A percentile compares a stretch with the other conserved stretches of the same genome.
phyloP scores from a whole-genome alignment of 140 eudicot genomes.

The Cichorium intybus region DNA sequence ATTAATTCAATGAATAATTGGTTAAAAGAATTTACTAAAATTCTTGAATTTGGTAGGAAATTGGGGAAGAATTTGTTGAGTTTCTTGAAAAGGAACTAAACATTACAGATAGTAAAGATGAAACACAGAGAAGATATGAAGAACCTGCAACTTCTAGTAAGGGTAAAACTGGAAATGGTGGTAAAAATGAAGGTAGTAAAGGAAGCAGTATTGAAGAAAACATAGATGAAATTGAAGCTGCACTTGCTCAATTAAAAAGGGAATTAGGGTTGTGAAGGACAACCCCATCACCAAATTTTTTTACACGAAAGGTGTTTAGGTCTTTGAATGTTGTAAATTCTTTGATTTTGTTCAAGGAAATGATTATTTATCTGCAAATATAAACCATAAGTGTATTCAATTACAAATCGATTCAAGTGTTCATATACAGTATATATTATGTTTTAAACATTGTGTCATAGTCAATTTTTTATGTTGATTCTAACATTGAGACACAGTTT shows the following conservation, averaged over 20 bases:
- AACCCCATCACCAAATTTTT: neutral
- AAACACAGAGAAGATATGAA: slow-evolving; percentile 24
- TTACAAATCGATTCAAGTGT: neutral
- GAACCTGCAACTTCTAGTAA: slow-evolving; percentile 33
- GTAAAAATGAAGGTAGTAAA: slow-evolving; percentile 26
- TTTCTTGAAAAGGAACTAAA: slow-evolving; percentile 91
- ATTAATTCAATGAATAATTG: neutral
- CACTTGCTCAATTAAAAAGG: slow-evolving; percentile 80
- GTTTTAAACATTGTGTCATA: too few species aligned
- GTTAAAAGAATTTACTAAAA: slow-evolving; percentile 1
- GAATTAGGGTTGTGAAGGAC: slow-evolving; percentile 69
- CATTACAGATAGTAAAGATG: slow-evolving; percentile 52
- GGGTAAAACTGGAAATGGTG: slow-evolving; percentile 22
- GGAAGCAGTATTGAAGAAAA: slow-evolving; percentile 62
- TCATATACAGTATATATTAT: too few species aligned
- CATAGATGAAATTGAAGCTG: slow-evolving; percentile 89
- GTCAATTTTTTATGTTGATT: too few species aligned
- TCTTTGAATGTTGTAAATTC: slow-evolving; percentile 20
- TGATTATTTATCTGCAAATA: slow-evolving; percentile 21
- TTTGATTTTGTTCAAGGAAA: neutral
- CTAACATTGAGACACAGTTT: too few species aligned
- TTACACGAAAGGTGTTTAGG: slow-evolving; percentile 10
- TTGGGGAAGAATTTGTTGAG: slow-evolving; percentile 96
- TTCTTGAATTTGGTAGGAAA: slow-evolving; percentile 53
- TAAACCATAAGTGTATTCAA: neutral